These are phyloP conservation scores for Lentinula edodes DNA, from an alignment of 768 basidiomycete genomes.

Conservation along the genomic window DNA sequence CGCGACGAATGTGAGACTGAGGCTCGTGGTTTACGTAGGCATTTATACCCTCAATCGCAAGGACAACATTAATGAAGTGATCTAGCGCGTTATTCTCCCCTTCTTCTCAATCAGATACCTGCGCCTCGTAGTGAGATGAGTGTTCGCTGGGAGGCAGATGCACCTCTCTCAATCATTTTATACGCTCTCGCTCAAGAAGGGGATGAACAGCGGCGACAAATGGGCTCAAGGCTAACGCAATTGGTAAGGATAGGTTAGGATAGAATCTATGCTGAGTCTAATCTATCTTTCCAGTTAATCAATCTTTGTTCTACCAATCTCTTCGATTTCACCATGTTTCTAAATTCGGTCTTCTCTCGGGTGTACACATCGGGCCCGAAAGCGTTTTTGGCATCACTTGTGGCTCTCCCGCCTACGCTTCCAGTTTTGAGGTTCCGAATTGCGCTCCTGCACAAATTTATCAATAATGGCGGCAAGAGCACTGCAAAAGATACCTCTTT, in stretches of 20 bases:
- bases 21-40: conserved; percentile 31
- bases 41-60: conserved; percentile 6
- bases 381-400: conserved; percentile 23
- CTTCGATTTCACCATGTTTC: conserved; percentile 31
- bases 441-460: conserved; percentile 31
- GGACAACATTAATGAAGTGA: background rate
- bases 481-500: conserved; percentile 15
- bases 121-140: conserved; percentile 39
- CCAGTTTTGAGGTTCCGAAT: conserved; percentile 34
- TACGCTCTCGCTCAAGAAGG: background rate
- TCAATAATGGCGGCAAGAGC: conserved; percentile 19
- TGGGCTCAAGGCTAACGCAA: conserved; percentile 14
- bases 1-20: conserved; percentile 46
- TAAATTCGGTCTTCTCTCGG: conserved; percentile 28
- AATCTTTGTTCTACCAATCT: conserved; percentile 31
- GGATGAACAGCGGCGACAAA: conserved; percentile 4
- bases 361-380: conserved; percentile 18
- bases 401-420: conserved; percentile 25
- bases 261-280: background rate
- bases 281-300: conserved; percentile 25
- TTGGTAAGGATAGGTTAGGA: conserved; percentile 16
- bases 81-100: conserved; percentile 37
- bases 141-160: conserved; percentile 51
- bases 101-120: conserved; percentile 57
- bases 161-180: conserved; percentile 30